A percentile compares a stretch with the other conserved stretches of the same genome.
phyloP scores from a whole-genome alignment of 1,139 yeast species.

The Keqinozyma sinolaborantium region DNA sequence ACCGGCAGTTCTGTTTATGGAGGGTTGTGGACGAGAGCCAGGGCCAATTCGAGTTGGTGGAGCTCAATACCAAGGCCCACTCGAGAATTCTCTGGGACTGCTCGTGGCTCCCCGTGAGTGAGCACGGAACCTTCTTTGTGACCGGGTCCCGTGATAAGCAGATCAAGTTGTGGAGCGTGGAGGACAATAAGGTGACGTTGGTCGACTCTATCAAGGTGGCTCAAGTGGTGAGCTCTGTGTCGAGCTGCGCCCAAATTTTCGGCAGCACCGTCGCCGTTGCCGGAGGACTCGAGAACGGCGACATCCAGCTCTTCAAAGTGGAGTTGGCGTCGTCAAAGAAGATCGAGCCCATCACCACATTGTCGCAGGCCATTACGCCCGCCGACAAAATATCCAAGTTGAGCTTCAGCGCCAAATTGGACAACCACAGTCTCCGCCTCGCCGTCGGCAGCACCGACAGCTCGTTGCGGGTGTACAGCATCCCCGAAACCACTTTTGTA shows the following conservation, averaged over 20 bases:
- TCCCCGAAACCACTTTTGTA: neutral
- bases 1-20: constrained; percentile 85
- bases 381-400: constrained; percentile 59
- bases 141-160: constrained; percentile 89
- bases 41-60: constrained; percentile 40
- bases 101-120: constrained; percentile 62
- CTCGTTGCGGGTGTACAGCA: constrained; percentile 57
- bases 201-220: constrained; percentile 34
- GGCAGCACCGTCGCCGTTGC: constrained; percentile 41
- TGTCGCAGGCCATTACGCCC: constrained; percentile 48
- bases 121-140: constrained; percentile 43
- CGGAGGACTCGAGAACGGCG: constrained; percentile 71
- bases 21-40: constrained; percentile 37
- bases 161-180: constrained; percentile 65
- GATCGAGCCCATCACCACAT: constrained; percentile 21
- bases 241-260: constrained; percentile 35
- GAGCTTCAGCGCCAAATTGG: constrained; percentile 40
- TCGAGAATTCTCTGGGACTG: constrained; percentile 94
- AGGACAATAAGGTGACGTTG: constrained; percentile 20
- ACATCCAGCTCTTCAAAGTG: constrained; percentile 19
- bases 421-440: constrained; percentile 26
- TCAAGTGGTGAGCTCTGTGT: constrained; percentile 72
- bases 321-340: constrained; percentile 22
- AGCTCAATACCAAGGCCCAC: constrained; percentile 69
- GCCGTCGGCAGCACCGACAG: constrained; percentile 72